Conservation (phyloP, 371 early-diverging fungal species). For the Circinella umbellata region DNA sequence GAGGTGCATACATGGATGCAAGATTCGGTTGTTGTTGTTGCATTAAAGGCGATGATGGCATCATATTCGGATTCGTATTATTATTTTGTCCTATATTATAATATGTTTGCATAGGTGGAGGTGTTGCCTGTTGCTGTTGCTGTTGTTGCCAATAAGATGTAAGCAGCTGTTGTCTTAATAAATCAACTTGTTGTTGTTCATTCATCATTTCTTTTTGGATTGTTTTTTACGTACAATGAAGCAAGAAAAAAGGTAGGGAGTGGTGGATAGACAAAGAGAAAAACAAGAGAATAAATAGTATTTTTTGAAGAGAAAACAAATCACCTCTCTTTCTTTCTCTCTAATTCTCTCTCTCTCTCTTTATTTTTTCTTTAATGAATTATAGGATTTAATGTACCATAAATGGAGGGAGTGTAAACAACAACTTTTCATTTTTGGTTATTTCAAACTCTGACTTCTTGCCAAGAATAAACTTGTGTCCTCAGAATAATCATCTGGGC, state of each 20-base stretch:
- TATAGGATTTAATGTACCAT: not conserved
- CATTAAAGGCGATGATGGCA: not conserved
- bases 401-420: conserved; percentile 3
- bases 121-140: conserved; percentile 9
- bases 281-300: not conserved
- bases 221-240: not conserved
- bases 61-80: not conserved
- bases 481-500: no score
- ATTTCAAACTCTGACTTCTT: no score
- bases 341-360: no score
- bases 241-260: not conserved
- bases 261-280: not conserved
- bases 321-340: no score
- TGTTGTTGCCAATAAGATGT: conserved; percentile 15
- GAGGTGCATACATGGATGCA: not conserved
- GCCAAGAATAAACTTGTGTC: no score
- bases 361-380: no score
- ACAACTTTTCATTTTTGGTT: no score
- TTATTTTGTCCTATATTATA: not conserved
- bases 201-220: not conserved
- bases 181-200: conserved; percentile 10
- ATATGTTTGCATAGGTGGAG: not conserved
- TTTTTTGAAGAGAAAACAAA: no score
- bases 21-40: not conserved
- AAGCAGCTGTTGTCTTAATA: conserved; percentile 11